phyloP scores from a whole-genome alignment of 2,329 filamentous ascomycete genomes.

The Hypoxylon sp. region DNA sequence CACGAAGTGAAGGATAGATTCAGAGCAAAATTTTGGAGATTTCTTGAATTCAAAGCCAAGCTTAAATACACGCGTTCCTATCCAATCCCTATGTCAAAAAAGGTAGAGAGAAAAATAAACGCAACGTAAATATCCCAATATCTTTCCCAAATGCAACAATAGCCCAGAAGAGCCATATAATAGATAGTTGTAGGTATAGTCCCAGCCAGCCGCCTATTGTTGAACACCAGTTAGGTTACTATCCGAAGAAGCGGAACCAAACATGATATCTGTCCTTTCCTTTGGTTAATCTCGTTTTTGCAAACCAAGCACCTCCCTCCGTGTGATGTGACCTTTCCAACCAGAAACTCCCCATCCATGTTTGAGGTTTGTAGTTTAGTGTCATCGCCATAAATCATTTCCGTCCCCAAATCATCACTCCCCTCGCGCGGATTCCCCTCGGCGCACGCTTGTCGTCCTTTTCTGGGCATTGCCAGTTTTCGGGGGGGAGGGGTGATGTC shows the following conservation, averaged over 20 bases:
- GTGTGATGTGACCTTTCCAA: slow-evolving; percentile 10
- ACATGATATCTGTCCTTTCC: slow-evolving; percentile 14
- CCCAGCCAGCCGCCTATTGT: slow-evolving; percentile 13
- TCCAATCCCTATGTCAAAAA: not conserved
- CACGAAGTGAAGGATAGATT: not conserved
- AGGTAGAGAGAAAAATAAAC: slow-evolving; percentile 7
- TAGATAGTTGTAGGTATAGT: slow-evolving; percentile 10
- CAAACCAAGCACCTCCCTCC: slow-evolving; percentile 9
- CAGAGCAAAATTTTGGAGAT: slow-evolving; percentile 16
- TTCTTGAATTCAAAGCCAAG: slow-evolving; percentile 26
- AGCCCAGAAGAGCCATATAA: slow-evolving; percentile 6
- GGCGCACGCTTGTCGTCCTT: not conserved
- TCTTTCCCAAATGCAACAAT: slow-evolving; percentile 28
- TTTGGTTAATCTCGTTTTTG: slow-evolving; percentile 15
- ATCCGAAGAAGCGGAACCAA: slow-evolving; percentile 1
- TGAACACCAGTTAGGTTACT: slow-evolving; percentile 11
- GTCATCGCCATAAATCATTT: slow-evolving; percentile 9
- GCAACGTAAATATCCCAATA: slow-evolving; percentile 6
- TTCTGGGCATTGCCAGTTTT: not conserved
- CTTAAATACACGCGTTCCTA: slow-evolving; percentile 16
- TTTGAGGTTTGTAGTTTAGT: slow-evolving; percentile 21
- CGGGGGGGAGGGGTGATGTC: not conserved
- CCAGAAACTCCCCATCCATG: slow-evolving; percentile 37
- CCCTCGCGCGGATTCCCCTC: not conserved
- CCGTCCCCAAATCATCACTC: not conserved